These are phyloP conservation scores for Bjerkandera adusta DNA, from an alignment of 1,284 basidiomycete genomes.

Conservation along the genomic window DNA sequence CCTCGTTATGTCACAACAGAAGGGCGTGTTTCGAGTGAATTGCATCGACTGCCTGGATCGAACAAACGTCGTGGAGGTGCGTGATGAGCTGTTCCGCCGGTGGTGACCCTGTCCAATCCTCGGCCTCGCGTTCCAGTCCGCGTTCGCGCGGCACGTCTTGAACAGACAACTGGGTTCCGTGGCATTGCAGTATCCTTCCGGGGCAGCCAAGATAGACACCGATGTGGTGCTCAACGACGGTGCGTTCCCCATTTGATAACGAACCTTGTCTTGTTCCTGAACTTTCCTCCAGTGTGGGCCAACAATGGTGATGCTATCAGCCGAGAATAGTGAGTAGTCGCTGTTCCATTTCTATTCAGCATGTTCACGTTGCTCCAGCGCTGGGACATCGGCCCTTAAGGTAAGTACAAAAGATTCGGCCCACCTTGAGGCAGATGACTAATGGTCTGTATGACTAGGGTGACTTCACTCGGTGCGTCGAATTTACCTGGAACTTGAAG, in stretches of 20 bases:
- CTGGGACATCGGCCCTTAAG: constrained; percentile 92
- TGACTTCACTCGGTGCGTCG: constrained; percentile 83
- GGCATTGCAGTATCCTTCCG: constrained; percentile 59
- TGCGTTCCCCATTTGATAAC: constrained; percentile 34
- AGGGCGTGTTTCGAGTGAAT: constrained; percentile 83
- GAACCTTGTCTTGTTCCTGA: background rate
- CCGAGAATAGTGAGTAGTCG: constrained; percentile 71
- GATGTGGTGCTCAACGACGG: constrained; percentile 88
- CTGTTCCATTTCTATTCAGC: constrained; percentile 7
- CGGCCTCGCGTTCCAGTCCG: constrained; percentile 57
- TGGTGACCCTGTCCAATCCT: background rate
- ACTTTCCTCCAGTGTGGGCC: constrained; percentile 45
- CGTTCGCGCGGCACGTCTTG: constrained; percentile 83
- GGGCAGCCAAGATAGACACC: constrained; percentile 51
- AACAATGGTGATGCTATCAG: constrained; percentile 93
- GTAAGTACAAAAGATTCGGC: constrained; percentile 33
- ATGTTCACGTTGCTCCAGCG: constrained; percentile 43
- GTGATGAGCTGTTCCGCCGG: constrained; percentile 15
- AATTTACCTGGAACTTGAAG: too few relatives aligned
- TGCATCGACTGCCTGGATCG: constrained; percentile 94
- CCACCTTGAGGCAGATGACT: constrained; percentile 9
- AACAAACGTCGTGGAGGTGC: constrained; percentile 86
- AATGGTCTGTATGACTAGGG: constrained; percentile 47
- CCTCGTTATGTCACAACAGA: constrained; percentile 75
- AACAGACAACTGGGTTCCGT: constrained; percentile 80